These are phyloP conservation scores for Gynostemma pentaphyllum DNA, from an alignment of 306 rosid species.

Conservation along the genomic window DNA sequence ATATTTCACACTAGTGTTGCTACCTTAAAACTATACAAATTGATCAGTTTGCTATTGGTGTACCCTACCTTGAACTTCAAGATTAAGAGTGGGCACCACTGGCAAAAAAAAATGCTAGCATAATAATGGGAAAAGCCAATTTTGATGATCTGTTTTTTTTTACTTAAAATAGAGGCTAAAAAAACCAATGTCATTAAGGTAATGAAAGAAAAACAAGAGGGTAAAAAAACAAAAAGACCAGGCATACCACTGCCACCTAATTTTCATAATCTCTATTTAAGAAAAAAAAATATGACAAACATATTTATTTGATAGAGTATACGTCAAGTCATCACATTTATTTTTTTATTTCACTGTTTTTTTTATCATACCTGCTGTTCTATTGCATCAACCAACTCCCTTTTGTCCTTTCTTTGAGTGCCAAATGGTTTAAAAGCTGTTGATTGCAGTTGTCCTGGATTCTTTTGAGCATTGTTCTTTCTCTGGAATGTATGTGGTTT, in stretches of 20 bases:
- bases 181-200: too few relatives aligned
- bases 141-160: not conserved
- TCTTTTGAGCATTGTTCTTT: slow-evolving; percentile 17
- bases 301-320: not conserved
- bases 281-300: not conserved
- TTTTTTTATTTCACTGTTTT: too few relatives aligned
- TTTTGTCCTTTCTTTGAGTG: slow-evolving; percentile 41
- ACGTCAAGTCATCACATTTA: too few relatives aligned
- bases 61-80: not conserved
- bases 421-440: slow-evolving; percentile 45
- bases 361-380: slow-evolving; percentile 65
- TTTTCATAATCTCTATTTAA: not conserved
- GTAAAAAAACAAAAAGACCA: too few relatives aligned
- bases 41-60: not conserved
- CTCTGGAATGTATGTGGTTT: slow-evolving; percentile 11
- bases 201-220: too few relatives aligned
- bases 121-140: not conserved
- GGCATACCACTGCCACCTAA: too few relatives aligned
- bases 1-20: not conserved
- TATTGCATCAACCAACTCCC: slow-evolving; percentile 37
- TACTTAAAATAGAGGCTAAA: too few relatives aligned
- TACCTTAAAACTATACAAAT: not conserved
- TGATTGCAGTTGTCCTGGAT: slow-evolving; percentile 24
- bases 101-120: not conserved
- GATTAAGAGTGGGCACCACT: not conserved